phyloP scores from a whole-genome alignment of 441 rosid genomes.

The Pelargonium myrrhifolium region DNA sequence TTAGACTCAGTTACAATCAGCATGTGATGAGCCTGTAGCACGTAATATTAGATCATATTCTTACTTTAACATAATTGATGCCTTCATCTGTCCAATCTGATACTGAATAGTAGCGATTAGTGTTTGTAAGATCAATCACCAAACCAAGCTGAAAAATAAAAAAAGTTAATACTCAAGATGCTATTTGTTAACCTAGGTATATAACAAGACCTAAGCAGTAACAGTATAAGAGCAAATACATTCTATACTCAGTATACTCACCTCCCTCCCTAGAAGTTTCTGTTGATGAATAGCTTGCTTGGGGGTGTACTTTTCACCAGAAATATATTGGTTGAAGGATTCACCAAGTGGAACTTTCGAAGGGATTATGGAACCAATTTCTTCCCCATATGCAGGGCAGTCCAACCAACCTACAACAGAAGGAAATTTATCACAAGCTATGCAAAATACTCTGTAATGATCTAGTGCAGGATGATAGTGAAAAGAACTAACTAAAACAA shows the following conservation, averaged over 20 bases:
- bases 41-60: constrained; percentile 8
- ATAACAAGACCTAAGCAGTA: neutral
- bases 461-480: neutral
- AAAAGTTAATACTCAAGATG: constrained; percentile 4
- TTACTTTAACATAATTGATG: constrained; percentile 87
- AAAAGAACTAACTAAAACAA: neutral
- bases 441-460: neutral
- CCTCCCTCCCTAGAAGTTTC: constrained; percentile 70
- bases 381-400: constrained; percentile 12
- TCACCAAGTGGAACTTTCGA: constrained; percentile 12
- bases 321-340: constrained; percentile 10
- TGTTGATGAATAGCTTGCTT: constrained; percentile 22
- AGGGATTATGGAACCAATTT: constrained; percentile 10
- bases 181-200: neutral
- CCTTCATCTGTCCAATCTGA: constrained; percentile 78
- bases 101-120: constrained; percentile 75
- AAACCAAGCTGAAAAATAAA: constrained; percentile 66
- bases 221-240: neutral
- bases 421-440: constrained; percentile 10
- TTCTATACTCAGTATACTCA: constrained; percentile 25
- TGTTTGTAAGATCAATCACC: constrained; percentile 97
- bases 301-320: constrained; percentile 13
- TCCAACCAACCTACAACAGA: constrained; percentile 13
- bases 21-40: constrained; percentile 1
- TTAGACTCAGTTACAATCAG: constrained; percentile 5